phyloP scores from a whole-genome alignment of 2,329 filamentous ascomycete species.

The Trichoderma sp. region DNA sequence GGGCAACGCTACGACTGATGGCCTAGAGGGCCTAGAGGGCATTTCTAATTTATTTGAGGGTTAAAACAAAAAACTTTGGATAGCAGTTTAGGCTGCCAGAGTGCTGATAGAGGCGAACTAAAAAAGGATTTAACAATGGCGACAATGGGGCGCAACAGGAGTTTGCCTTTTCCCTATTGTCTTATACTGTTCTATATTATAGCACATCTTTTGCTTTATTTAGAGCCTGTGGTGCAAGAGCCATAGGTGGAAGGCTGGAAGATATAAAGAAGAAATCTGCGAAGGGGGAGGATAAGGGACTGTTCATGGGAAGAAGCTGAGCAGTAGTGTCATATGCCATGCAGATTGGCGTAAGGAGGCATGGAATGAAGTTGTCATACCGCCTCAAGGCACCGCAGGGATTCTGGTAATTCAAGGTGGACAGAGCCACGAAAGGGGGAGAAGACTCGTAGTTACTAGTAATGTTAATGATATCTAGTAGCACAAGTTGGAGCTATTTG shows the following conservation, averaged over 20 bases:
- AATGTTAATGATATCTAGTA: not conserved
- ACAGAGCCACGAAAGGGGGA: not conserved
- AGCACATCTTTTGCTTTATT: not conserved
- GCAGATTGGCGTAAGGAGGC: not conserved
- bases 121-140: not conserved
- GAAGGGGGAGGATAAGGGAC: not conserved
- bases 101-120: not conserved
- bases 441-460: not conserved
- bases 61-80: not conserved
- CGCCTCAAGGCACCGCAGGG: not conserved
- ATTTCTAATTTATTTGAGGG: constrained; percentile 52
- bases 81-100: not conserved
- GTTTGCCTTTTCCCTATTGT: constrained; percentile 3
- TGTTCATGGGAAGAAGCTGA: not conserved
- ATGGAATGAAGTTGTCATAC: not conserved
- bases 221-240: not conserved
- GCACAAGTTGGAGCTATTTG: not conserved
- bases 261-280: not conserved
- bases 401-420: not conserved
- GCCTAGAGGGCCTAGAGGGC: constrained; percentile 42
- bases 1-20: constrained; percentile 49
- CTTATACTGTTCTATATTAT: not conserved
- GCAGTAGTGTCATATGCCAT: not conserved
- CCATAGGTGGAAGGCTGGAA: not conserved
- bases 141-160: constrained; percentile 2